Evolutionary conservation across 192 early-diverging fungal species (phyloP), one percentile per base, ranked within the genome.

Genomic region (Coemansia aciculifera): DNA sequence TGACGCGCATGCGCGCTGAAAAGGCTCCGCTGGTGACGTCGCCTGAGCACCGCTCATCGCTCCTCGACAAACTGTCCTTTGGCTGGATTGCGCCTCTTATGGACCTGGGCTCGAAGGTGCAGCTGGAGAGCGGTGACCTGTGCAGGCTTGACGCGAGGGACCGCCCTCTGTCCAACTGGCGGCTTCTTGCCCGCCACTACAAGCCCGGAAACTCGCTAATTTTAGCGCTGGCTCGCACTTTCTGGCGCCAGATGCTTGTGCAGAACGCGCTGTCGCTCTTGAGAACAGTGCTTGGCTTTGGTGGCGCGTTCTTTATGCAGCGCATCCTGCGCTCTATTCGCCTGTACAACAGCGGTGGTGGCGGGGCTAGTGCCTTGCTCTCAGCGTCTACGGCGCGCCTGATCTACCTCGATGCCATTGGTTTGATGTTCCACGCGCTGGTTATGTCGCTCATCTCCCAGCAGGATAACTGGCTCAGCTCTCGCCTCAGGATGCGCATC

Each of bases 21-120:
- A 66, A 82, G 32, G 63, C 65, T 3, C 79, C 79, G 21, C 11
- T 77, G 51, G 68, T 74, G 13, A 10, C 7, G 29, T 71, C 79
- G 34, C 71, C 71, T 10, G 75, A 82, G 59, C 34, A 39, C 40
- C 34, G 43, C 17, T 36, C 68, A 13, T 82, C 79, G 62, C 24
- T 70, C 2, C n/a, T 82, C 6, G 72, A 49, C 19, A 37, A 15
- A 32, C 59, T 83, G 39, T 32, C 57, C 13, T 92, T 91, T 67
- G 59, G 67, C 42, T 90, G 89, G 85, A 74, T 89, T 15, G 89
- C 86, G 64, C 75, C 85, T 9, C 61, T 94, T 8, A 79, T 95
- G 68, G 70, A 84, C 4, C 70, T 85, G 23, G 90, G 84, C 48
- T 82, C 84, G 37, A 69, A 66, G 27, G 54, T 79, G 27, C 70